Conservation (phyloP, 352 stramenopile genomes). For the Thalassiosira exigua region DNA sequence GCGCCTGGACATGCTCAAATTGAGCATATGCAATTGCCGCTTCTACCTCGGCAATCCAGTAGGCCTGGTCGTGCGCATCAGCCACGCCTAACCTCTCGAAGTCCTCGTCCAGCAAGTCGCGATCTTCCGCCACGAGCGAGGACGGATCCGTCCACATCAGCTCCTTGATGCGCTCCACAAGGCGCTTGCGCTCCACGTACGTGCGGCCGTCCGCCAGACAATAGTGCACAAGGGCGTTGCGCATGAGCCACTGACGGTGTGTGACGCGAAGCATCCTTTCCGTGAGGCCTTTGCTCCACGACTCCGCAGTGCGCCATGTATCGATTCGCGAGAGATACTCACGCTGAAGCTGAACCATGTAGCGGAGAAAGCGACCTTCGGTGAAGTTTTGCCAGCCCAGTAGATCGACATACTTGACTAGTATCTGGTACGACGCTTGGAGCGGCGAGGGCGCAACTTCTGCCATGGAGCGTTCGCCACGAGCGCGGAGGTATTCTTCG, state of each 20-base stretch:
- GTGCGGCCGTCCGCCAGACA: not conserved
- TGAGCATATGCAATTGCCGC: not conserved
- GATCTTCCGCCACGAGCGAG: not conserved
- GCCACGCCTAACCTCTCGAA: not conserved
- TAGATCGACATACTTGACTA: slow-evolving; percentile 3
- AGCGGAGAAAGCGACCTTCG: slow-evolving; percentile 13
- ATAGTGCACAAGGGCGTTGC: slow-evolving; percentile 28
- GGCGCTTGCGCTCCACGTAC: not conserved
- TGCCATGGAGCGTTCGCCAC: not conserved
- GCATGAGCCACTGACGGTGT: slow-evolving; percentile 45
- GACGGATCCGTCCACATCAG: not conserved
- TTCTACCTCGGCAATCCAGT: not conserved
- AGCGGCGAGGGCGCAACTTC: not conserved
- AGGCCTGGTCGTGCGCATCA: not conserved
- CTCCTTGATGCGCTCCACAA: not conserved
- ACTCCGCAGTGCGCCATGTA: not conserved
- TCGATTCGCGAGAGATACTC: not conserved
- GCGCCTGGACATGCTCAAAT: not conserved
- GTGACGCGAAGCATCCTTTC: slow-evolving; percentile 24
- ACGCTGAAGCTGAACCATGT: slow-evolving; percentile 1
- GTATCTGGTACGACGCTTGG: not conserved
- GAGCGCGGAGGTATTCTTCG: slow-evolving; percentile 8
- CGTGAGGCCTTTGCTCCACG: slow-evolving; percentile 16
- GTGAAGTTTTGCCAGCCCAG: slow-evolving; percentile 43
- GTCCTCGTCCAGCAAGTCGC: not conserved